Conservation (phyloP, 192 early-diverging fungal genomes). For the Podila epicladia region DNA sequence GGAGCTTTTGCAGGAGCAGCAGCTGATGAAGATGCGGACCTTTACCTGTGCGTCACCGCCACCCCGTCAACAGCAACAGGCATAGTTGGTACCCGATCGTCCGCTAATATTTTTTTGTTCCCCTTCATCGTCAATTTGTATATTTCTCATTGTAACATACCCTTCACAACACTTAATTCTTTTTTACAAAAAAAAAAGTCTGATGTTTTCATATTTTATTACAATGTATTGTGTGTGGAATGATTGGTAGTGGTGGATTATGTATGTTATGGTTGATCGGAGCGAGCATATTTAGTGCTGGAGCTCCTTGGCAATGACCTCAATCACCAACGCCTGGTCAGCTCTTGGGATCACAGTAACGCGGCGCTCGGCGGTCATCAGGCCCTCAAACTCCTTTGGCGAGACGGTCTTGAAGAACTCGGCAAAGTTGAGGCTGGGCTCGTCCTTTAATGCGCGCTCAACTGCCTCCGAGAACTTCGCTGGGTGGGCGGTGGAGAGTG, state of each 20-base stretch:
- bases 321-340: slow-evolving; percentile 59
- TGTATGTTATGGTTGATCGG: too few species aligned
- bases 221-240: not conserved
- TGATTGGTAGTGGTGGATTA: not conserved
- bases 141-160: not conserved
- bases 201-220: not conserved
- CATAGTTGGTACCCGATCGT: not conserved
- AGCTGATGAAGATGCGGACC: slow-evolving; percentile 19
- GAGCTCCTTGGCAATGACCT: slow-evolving; percentile 63
- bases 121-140: not conserved
- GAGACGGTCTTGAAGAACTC: slow-evolving; percentile 64
- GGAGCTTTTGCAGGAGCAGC: slow-evolving; percentile 44
- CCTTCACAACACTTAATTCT: too few species aligned
- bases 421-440: slow-evolving; percentile 61
- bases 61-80: slow-evolving; percentile 10
- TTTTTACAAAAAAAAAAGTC: too few species aligned
- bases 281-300: slow-evolving; percentile 10
- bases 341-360: slow-evolving; percentile 62
- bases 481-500: slow-evolving; percentile 92
- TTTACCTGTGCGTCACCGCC: slow-evolving; percentile 24
- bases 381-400: slow-evolving; percentile 74
- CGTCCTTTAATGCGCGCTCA: slow-evolving; percentile 70
- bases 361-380: slow-evolving; percentile 76
- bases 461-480: slow-evolving; percentile 98
- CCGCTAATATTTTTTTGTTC: not conserved